Conservation (phyloP, 2,329 filamentous ascomycete species). For the Fonsecaea multimorphosa region DNA sequence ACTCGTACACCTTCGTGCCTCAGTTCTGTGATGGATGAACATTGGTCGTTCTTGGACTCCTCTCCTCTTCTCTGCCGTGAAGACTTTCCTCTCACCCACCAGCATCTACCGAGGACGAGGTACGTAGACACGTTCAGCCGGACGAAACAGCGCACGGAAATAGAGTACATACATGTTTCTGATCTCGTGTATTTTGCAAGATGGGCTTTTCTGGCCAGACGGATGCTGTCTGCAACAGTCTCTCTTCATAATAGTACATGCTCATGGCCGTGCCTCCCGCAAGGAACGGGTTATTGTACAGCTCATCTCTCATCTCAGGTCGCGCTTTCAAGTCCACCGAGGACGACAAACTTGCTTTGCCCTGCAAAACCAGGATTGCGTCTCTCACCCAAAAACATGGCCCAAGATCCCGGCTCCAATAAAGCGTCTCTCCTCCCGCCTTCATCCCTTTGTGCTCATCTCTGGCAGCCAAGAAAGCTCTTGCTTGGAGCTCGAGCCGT, state of each 20-base stretch:
- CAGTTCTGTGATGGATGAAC: not conserved
- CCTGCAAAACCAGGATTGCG: not conserved
- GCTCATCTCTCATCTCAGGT: not conserved
- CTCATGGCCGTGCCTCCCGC: not conserved
- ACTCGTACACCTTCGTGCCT: too few species aligned
- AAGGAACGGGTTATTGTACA: not conserved
- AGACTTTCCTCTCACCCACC: too few species aligned
- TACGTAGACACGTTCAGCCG: not conserved
- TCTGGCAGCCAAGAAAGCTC: not conserved
- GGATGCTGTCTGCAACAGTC: too few species aligned
- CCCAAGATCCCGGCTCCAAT: not conserved
- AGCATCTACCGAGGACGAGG: too few species aligned
- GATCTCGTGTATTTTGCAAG: not conserved
- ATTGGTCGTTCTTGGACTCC: not conserved
- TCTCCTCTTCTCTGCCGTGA: not conserved
- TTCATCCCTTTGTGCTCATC: not conserved
- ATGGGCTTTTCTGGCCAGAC: not conserved
- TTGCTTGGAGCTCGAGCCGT: not conserved
- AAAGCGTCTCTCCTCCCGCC: not conserved
- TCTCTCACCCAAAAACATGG: not conserved
- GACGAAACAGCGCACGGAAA: not conserved
- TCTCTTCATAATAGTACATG: not conserved
- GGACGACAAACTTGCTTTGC: conserved; percentile 3
- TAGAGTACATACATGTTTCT: not conserved
- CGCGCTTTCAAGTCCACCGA: not conserved